Conservation (phyloP, 495 filamentous ascomycete species). For the Aspergillus asperescens region DNA sequence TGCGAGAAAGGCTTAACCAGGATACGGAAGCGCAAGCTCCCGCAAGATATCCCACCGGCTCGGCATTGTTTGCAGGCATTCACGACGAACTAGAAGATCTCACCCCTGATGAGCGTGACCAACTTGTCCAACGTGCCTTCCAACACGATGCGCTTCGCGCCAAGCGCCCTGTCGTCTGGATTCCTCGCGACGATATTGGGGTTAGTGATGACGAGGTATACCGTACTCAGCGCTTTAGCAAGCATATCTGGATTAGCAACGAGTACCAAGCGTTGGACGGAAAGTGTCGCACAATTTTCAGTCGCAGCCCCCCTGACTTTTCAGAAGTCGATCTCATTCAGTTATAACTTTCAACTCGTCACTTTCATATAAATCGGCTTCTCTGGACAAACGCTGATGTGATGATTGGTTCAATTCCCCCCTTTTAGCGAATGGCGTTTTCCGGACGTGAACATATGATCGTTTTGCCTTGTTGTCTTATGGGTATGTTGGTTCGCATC, state of each 20-base stretch:
- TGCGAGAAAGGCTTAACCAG: constrained; percentile 36
- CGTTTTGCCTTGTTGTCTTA: not conserved
- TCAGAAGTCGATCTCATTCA: constrained; percentile 85
- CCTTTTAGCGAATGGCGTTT: constrained; percentile 5
- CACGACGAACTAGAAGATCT: constrained; percentile 92
- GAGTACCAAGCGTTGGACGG: constrained; percentile 82
- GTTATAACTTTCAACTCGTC: constrained; percentile 41
- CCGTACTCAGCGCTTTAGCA: constrained; percentile 68
- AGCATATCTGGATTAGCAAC: constrained; percentile 91
- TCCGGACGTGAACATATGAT: not conserved
- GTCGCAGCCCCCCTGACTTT: constrained; percentile 85
- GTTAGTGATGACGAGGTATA: constrained; percentile 87
- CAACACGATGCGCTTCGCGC: constrained; percentile 85
- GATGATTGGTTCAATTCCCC: not conserved
- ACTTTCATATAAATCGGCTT: constrained; percentile 1
- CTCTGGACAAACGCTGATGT: not conserved
- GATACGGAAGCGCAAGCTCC: constrained; percentile 65
- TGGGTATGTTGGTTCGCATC: not conserved
- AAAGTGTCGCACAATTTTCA: constrained; percentile 80
- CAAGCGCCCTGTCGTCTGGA: constrained; percentile 85
- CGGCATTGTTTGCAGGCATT: constrained; percentile 77
- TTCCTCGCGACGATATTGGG: constrained; percentile 85
- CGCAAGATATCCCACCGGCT: constrained; percentile 51
- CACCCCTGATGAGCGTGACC: constrained; percentile 83
- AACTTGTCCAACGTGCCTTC: constrained; percentile 82